A percentile compares a stretch with the other conserved stretches of the same genome.
Evolutionary conservation across 371 early-diverging fungal species (phyloP).

Genomic region (Globomyces sp.): DNA sequence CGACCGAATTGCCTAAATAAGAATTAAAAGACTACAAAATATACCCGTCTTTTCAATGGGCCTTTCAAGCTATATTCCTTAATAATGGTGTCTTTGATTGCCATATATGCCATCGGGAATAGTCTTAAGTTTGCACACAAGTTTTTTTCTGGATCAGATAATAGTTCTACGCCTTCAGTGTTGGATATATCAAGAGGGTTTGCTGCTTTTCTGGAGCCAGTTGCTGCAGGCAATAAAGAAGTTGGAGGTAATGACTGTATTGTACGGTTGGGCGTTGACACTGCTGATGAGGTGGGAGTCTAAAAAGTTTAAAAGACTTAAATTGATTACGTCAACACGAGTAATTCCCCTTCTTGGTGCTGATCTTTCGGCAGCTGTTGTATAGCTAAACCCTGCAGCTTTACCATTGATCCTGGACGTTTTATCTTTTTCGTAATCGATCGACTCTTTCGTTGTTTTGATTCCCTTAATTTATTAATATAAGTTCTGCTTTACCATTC

Average conservation of each 20-base stretch:
- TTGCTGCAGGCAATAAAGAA: slow-evolving; percentile 1
- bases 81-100: slow-evolving; percentile 84
- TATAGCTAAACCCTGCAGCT: not conserved
- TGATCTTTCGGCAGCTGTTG: slow-evolving; percentile 4
- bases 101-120: slow-evolving; percentile 81
- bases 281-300: no score
- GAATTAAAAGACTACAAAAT: no score
- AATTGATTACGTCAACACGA: not conserved
- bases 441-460: slow-evolving; percentile 69
- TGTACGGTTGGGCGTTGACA: no score
- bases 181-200: slow-evolving; percentile 74
- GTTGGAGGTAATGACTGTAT: slow-evolving; percentile 5
- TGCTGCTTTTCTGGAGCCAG: slow-evolving; percentile 44
- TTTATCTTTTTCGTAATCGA: slow-evolving; percentile 60
- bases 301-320: not conserved
- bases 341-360: slow-evolving; percentile 2
- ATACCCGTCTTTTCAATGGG: slow-evolving; percentile 67
- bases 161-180: slow-evolving; percentile 82
- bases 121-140: slow-evolving; percentile 82
- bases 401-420: slow-evolving; percentile 22
- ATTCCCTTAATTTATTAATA: slow-evolving; percentile 52
- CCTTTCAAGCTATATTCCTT: slow-evolving; percentile 77
- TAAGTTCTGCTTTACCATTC: slow-evolving; percentile 43
- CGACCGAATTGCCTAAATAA: slow-evolving; percentile 45
- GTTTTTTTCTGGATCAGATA: slow-evolving; percentile 73